Evolutionary conservation across 805 yeast species (phyloP).

Genomic region (Yarrowia sp.): DNA sequence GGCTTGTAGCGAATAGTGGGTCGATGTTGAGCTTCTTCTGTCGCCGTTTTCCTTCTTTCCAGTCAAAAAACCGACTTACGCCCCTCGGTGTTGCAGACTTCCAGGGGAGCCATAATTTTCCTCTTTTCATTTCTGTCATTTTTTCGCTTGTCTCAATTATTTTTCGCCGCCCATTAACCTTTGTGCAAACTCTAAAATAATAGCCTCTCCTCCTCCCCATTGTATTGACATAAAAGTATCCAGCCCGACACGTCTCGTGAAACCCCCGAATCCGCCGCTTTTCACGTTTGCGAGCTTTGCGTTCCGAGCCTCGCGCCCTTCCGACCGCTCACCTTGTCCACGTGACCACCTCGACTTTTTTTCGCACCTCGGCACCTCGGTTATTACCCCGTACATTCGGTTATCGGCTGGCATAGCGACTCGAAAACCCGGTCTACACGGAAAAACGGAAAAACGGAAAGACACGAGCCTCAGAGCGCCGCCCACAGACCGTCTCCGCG

Average conservation of each 20-base stretch:
- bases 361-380: not conserved
- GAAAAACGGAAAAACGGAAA: not conserved
- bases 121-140: no score
- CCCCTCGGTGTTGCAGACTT: no score
- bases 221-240: conserved; percentile 3
- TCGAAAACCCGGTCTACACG: not conserved
- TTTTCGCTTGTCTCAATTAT: not conserved
- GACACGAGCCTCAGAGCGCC: no score
- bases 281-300: no score
- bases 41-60: no score
- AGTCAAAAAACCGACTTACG: no score
- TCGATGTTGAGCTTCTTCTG: no score
- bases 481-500: no score
- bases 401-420: not conserved
- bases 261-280: no score
- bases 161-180: not conserved
- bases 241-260: not conserved
- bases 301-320: no score
- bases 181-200: not conserved
- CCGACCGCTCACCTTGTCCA: no score
- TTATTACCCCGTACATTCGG: conserved; percentile 20
- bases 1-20: no score
- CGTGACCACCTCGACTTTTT: not conserved
- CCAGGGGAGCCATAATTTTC: not conserved
- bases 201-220: not conserved